Base-by-base conservation (phyloP, 2,329 filamentous ascomycete species). In the Iodosphaeria phyllophila region DNA sequence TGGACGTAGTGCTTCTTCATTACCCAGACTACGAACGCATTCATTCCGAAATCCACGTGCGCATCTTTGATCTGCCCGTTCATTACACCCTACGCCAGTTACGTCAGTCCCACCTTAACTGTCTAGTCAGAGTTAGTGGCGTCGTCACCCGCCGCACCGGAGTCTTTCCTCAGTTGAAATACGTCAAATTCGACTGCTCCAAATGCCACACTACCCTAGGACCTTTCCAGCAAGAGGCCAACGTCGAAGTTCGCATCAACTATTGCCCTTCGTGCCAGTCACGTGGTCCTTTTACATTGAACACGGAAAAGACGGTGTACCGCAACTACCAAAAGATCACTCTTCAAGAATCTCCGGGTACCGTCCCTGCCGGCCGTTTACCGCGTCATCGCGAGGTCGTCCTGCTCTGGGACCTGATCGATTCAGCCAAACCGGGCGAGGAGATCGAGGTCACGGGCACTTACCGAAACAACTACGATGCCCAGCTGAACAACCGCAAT, bases 301-400 rank as follows among this genome's bases (percentile, higher is more conserved):
- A 95, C 54, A 89, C 83, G 4, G 89, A 95, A 47, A 91, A 92
- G 60, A 98, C 89, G 0, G 78, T 98, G 10, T 98, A 98, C 54
- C 77, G 89, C 33, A 98, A 98, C 51, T 98, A 93, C 52, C 89
- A 98, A 49, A 98, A 93, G 46, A 60, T 98, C 39, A 98, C 89
- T 0, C 64, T 98, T 8, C 89, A 98, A 44, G 89, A 98, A 49
- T 92, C 91, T 0, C 89, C 89, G 4, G 91, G 89, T 27, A 95
- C 89, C 5, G 89, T 98, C 3, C 91, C 89, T 4, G 84, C 91
- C 18, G 89, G 89, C 41, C 84, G 89, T 50, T 65, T 98, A 23
- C 89, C 89, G 4, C 76, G 91, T 27, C 79, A 89, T 43, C 71
- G 89, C 26, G 89, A 98, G 45, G 86, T 98, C 18, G 83, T 98